These are phyloP conservation scores for Hyphopichia wangnamkhiaoensis DNA, from an alignment of 1,139 yeast species.

Conservation along the genomic window DNA sequence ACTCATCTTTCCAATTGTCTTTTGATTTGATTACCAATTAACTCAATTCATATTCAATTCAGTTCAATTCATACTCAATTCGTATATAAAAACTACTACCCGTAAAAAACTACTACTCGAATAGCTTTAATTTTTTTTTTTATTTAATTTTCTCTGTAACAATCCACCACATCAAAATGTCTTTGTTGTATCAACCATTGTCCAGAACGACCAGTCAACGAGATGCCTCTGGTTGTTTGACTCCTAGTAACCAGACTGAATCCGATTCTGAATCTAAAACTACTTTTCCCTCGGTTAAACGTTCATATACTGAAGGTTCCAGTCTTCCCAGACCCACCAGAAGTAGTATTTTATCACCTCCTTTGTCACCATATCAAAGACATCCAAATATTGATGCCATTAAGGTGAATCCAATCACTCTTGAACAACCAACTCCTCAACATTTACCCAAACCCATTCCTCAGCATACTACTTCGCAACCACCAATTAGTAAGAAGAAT, in stretches of 20 bases:
- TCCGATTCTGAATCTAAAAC: constrained; percentile 6
- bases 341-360: constrained; percentile 58
- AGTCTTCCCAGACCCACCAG: constrained; percentile 9
- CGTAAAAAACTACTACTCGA: no score
- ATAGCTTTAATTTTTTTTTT: no score
- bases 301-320: not conserved
- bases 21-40: not conserved
- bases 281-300: constrained; percentile 3
- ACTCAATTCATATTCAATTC: not conserved
- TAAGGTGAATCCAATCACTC: constrained; percentile 16
- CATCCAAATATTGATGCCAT: constrained; percentile 11
- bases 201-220: constrained; percentile 29
- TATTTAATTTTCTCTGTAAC: no score
- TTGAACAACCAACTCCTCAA: no score
- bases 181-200: constrained; percentile 37
- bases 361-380: constrained; percentile 61
- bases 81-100: no score
- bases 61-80: no score
- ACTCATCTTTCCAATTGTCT: not conserved
- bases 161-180: constrained; percentile 16
- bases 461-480: not conserved
- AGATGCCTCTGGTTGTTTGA: constrained; percentile 38
- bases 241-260: constrained; percentile 30
- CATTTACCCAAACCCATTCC: no score
- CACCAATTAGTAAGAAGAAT: constrained; percentile 11